Base-by-base conservation (phyloP, 225 moss, liverwort and hornwort genomes). In the Bryum argenteum region DNA sequence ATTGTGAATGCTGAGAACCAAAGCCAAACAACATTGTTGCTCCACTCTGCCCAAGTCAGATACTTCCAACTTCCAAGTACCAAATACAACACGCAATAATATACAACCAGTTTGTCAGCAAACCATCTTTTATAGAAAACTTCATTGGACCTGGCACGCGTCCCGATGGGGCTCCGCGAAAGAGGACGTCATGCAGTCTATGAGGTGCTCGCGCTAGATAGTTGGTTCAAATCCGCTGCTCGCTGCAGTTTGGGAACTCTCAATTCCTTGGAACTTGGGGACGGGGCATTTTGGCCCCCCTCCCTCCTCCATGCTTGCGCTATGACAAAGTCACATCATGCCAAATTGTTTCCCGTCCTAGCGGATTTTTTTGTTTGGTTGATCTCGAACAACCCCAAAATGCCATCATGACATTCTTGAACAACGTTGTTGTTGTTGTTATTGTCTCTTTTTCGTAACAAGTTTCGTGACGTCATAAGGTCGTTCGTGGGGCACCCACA, bases 11-110 rank as follows among this genome's bases (percentile, higher is more conserved):
- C 33, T 5, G 33, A 33, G 33, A 33, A 33, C 0, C 33, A 33
- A 33, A 33, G 33, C 33, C 33, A 33, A 33, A 33, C 33, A 33
- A 33, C 33, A 48, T 48, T 48, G 48, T 15, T 47, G 45, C 20
- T 28, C n/a, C 9, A 48, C 11, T 23, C 33, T 33, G 33, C 12
- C 0, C 23, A 12, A 28, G 12, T 5, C 51, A 20, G 52, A 52
- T 66, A n/a, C n/a, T 51, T 19, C 13, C 66, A 66, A 66, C 63
- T 17, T 45, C 24, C 45, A 64, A 24, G 64, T 45, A 64, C 17
- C n/a, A 6, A 16, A 45, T 43, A 16, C 24, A 24, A 64, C 6
- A 22, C 15, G 52, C 5, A 52, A 20, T 13, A n/a, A n/a, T n/a
- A n/a, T n/a, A n/a, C 45, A 45, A 4, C 20, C 14, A 53, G 14